Conservation (phyloP, 2,329 filamentous ascomycete species). For the Sphaceloma murrayae region DNA sequence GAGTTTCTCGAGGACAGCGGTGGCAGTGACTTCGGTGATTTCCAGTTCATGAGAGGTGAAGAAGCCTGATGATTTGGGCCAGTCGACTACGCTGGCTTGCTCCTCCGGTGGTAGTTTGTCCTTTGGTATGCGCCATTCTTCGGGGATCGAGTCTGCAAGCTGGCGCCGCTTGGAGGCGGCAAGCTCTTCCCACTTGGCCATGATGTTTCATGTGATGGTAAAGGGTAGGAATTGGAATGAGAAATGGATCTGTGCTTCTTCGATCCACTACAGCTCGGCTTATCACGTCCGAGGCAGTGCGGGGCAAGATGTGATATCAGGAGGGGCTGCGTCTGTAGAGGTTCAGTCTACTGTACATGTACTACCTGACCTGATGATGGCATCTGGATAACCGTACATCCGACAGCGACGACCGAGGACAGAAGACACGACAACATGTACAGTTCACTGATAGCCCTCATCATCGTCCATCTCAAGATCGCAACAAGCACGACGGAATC, state of each 20-base stretch:
- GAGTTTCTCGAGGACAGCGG: slow-evolving; percentile 34
- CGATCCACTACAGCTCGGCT: neutral
- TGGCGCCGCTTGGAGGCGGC: slow-evolving; percentile 35
- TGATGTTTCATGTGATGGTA: neutral
- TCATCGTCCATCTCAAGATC: too few relatives aligned
- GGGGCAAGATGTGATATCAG: neutral
- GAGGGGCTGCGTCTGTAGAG: neutral
- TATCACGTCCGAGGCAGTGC: neutral
- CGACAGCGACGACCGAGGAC: too few relatives aligned
- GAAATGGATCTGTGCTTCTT: neutral
- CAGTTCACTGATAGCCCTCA: too few relatives aligned
- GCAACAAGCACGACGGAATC: too few relatives aligned
- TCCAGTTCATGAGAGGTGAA: slow-evolving; percentile 46
- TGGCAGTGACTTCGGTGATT: slow-evolving; percentile 38
- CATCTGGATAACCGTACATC: too few relatives aligned
- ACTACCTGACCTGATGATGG: too few relatives aligned
- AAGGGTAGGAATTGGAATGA: neutral
- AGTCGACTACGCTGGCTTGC: slow-evolving; percentile 48
- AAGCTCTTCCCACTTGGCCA: slow-evolving; percentile 36
- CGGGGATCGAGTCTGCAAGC: slow-evolving; percentile 44
- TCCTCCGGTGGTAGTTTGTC: slow-evolving; percentile 45
- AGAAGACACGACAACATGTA: too few relatives aligned
- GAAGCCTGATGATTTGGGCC: slow-evolving; percentile 49
- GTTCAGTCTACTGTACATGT: neutral
- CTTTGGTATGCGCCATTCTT: slow-evolving; percentile 47